Evolutionary conservation across 148 eudicot genomes (phyloP).

Genomic region (Vaccinium darrowii): DNA sequence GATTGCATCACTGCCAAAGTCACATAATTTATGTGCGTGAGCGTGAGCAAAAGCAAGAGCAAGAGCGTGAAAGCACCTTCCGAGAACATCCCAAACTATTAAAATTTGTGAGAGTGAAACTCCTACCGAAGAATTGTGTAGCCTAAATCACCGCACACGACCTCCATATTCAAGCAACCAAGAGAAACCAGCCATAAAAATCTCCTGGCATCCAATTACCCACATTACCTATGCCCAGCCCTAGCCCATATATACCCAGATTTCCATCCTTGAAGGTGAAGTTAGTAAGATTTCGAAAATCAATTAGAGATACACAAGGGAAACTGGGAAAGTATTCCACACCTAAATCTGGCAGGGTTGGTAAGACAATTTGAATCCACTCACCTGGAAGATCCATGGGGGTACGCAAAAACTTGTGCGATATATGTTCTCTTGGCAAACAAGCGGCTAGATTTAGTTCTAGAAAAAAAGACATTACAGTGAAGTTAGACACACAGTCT

Average conservation of each 20-base stretch:
- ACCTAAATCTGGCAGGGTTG: slow-evolving; percentile 8
- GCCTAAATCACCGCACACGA: not conserved
- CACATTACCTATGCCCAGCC: not conserved
- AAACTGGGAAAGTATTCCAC: no score
- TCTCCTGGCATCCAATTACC: not conserved
- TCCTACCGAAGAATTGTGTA: not conserved
- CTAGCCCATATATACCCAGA: not conserved
- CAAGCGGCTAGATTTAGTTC: not conserved
- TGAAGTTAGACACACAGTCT: not conserved
- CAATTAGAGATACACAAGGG: not conserved
- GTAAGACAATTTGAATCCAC: not conserved
- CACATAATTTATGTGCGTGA: not conserved
- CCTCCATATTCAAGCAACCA: slow-evolving; percentile 5
- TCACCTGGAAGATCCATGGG: not conserved
- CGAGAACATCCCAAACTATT: not conserved
- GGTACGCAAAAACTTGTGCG: not conserved
- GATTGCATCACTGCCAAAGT: slow-evolving; percentile 11
- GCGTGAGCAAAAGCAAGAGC: not conserved
- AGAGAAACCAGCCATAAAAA: not conserved
- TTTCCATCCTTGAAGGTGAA: not conserved
- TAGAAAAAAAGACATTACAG: not conserved
- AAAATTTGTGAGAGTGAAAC: not conserved
- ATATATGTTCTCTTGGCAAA: not conserved
- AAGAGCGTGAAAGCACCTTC: not conserved
- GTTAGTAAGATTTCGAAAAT: not conserved